Evolutionary conservation across 2,329 filamentous ascomycete genomes (phyloP).

Genomic region (Fusarium sp.): DNA sequence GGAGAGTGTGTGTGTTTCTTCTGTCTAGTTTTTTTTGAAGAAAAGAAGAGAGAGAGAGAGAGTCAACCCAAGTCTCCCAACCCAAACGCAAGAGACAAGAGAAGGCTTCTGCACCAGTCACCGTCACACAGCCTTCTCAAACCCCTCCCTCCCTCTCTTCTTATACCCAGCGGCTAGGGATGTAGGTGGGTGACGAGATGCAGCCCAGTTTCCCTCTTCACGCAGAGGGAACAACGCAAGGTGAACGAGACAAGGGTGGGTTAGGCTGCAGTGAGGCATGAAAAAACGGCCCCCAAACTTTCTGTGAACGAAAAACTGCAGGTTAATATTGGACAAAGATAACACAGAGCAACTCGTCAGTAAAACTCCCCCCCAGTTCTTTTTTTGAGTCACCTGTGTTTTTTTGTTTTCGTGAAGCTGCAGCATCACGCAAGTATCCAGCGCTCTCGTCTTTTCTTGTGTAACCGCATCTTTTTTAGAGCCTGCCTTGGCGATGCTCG

Average conservation of each 20-base stretch:
- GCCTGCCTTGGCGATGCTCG: not conserved
- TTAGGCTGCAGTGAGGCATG: not conserved
- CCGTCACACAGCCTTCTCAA: slow-evolving; percentile 22
- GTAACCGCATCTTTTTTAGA: not conserved
- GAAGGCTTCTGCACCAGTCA: slow-evolving; percentile 26
- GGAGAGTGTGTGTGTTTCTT: not conserved
- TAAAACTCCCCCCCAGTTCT: not conserved
- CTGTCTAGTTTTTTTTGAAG: not conserved
- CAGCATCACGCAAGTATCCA: not conserved
- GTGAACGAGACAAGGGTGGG: not conserved
- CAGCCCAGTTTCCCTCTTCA: not conserved
- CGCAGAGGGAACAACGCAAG: not conserved
- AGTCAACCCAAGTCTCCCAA: not conserved
- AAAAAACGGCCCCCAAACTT: not conserved
- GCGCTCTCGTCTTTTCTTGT: not conserved
- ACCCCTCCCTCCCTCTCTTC: slow-evolving; percentile 10
- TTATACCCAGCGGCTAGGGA: slow-evolving; percentile 4
- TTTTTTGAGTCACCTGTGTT: not conserved
- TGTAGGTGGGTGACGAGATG: slow-evolving; percentile 4
- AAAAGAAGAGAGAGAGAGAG: not conserved
- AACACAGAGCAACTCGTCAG: not conserved
- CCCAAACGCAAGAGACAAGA: not conserved
- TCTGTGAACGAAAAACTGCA: not conserved
- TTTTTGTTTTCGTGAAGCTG: not conserved
- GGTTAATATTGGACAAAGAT: not conserved